phyloP scores from a whole-genome alignment of 2,329 filamentous ascomycete genomes.

The Verticillium klebahnii region DNA sequence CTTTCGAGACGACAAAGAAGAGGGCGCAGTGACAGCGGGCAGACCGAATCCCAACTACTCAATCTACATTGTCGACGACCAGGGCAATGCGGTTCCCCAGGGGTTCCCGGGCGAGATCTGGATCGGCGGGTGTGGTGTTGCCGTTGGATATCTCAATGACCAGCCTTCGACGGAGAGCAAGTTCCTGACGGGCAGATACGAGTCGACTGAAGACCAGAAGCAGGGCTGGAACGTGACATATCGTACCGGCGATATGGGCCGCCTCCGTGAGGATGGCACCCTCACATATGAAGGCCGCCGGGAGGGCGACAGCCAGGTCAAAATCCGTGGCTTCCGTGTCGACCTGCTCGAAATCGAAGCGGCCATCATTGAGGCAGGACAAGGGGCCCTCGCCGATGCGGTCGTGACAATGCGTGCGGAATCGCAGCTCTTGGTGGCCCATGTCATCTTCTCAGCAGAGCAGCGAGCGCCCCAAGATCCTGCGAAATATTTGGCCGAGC shows the following conservation, averaged over 20 bases:
- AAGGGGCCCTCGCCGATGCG: conserved; percentile 14
- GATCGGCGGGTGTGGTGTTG: conserved; percentile 24
- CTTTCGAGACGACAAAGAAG: conserved; percentile 14
- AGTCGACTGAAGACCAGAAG: conserved; percentile 4
- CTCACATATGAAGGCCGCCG: conserved; percentile 32
- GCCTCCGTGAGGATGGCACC: conserved; percentile 13
- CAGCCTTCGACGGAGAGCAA: conserved; percentile 3
- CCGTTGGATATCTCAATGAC: conserved; percentile 25
- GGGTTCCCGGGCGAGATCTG: conserved; percentile 29
- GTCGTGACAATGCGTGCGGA: conserved; percentile 17
- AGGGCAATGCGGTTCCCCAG: conserved; percentile 26
- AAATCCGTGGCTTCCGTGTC: conserved; percentile 38
- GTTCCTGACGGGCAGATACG: not conserved
- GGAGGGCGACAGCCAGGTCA: conserved; percentile 37
- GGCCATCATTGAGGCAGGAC: conserved; percentile 15
- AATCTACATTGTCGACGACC: conserved; percentile 35
- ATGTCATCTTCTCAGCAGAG: conserved; percentile 17
- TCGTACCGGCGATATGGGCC: conserved; percentile 35
- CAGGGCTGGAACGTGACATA: conserved; percentile 22
- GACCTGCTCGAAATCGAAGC: conserved; percentile 37
- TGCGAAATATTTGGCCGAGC: conserved; percentile 7
- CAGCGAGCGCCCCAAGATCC: not conserved
- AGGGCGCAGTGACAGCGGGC: conserved; percentile 14
- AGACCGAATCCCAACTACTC: conserved; percentile 24
- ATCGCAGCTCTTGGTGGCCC: conserved; percentile 19